These are phyloP conservation scores for Aspergillus fructus DNA, from an alignment of 2,329 filamentous ascomycete genomes.

Conservation along the genomic window DNA sequence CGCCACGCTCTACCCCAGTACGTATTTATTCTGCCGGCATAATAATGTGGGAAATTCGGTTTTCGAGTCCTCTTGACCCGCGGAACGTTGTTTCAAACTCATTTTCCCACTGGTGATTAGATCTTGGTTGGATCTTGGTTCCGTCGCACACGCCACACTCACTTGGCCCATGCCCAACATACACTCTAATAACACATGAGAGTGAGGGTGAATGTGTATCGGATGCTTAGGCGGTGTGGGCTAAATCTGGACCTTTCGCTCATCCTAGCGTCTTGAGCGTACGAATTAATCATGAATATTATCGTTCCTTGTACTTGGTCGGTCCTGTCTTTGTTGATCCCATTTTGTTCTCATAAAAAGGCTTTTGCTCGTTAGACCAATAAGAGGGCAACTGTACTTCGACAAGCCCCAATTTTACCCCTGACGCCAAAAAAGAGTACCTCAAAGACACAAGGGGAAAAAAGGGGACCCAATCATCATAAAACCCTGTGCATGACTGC, in stretches of 20 bases:
- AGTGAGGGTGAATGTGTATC: background rate
- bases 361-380: background rate
- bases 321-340: background rate
- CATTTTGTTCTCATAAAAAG: background rate
- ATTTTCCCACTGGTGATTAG: background rate
- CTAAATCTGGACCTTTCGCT: background rate
- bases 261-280: background rate
- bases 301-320: background rate
- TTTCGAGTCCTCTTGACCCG: background rate
- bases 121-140: background rate
- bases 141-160: background rate
- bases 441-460: background rate
- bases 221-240: background rate
- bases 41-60: background rate
- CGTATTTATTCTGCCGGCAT: background rate
- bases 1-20: background rate
- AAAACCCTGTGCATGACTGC: background rate
- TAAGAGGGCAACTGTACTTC: background rate
- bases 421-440: background rate
- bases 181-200: background rate
- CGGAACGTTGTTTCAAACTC: background rate
- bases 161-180: no score
- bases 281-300: background rate
- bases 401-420: slow-evolving; percentile 8
- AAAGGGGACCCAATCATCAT: slow-evolving; percentile 12